These are phyloP conservation scores for Spirogloea muscicola DNA, from an alignment of 139 green algal species.

Conservation along the genomic window DNA sequence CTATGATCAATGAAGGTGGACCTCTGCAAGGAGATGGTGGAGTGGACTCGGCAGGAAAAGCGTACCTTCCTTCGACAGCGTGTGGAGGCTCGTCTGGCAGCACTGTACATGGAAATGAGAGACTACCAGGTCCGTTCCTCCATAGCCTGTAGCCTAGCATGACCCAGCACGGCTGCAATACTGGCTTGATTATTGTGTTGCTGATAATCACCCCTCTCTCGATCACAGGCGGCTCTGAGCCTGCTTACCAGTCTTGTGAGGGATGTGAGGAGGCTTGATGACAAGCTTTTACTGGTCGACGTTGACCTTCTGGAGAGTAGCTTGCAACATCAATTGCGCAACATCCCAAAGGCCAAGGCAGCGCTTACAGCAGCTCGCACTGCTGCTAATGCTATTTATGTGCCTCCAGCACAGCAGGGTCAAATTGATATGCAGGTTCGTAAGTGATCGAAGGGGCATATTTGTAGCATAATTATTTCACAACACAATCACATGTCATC, in stretches of 20 bases:
- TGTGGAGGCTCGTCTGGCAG: slow-evolving; percentile 86
- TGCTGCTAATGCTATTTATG: slow-evolving; percentile 95
- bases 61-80: slow-evolving; percentile 93
- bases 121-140: too few species aligned
- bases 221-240: slow-evolving; percentile 15
- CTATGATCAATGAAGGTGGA: too few species aligned
- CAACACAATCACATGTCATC: too few species aligned
- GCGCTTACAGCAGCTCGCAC: slow-evolving; percentile 88
- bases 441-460: too few species aligned
- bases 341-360: slow-evolving; percentile 88
- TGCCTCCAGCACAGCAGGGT: slow-evolving; percentile 80
- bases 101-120: slow-evolving; percentile 72
- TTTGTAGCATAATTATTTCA: too few species aligned
- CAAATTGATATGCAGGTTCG: slow-evolving; percentile 62
- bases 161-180: too few species aligned
- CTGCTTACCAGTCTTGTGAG: slow-evolving; percentile 62
- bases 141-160: too few species aligned
- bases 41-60: slow-evolving; percentile 90
- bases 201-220: too few species aligned
- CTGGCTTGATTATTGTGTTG: too few species aligned
- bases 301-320: slow-evolving; percentile 94
- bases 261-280: slow-evolving; percentile 96
- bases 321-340: slow-evolving; percentile 84
- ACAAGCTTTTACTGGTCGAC: slow-evolving; percentile 98
- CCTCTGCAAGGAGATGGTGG: slow-evolving; percentile 89